Base-by-base conservation (phyloP, 257 asterid species). In the Plectranthus barbatus region DNA sequence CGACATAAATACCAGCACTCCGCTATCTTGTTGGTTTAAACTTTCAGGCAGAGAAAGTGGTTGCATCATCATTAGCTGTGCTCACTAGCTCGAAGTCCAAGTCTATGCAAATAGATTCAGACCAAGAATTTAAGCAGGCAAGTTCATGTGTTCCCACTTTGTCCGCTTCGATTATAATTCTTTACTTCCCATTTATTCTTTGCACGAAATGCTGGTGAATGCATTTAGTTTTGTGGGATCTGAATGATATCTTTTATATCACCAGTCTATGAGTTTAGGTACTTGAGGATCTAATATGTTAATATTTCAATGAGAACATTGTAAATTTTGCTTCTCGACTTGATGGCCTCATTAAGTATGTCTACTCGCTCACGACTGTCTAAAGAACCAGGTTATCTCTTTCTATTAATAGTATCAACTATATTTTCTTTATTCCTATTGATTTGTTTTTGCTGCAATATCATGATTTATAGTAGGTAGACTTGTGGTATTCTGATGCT, bases 11-110 rank as follows among this genome's bases (percentile, higher is more conserved):
- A 56, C 18, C 71, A 64, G 26, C 55, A 64, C 31, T 72, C 54
- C 63, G 11, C 72, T 66, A 29, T 68, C 70, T 36, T 65, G 68
- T 75, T 20, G 8, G n/a, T 54, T 44, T 23, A 60, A 65, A 57
- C 54, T 73, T 80, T 56, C 85, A 87, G 95, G 91, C 94, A 56
- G 94, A 81, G 82, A 74, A 76, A 62, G 87, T 87, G 77, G 91
- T 87, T 65, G 80, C 88, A 33, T 76, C 91, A 66, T 83, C 96
- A 53, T 78, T 87, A 78, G 80, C 86, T 48, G 39, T 51, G 31
- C 72, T 87, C 62, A 72, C 93, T 47, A 85, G 84, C 60, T 76
- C 85, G 66, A 72, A 62, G 56, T 50, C 48, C 40, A 70, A 72
- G 37, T 42, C 73, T 65, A 66, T 39, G 50, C 59, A 33, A 39